Evolutionary conservation across 2,329 filamentous ascomycete genomes (phyloP).

Genomic region (Aspergillus latus): DNA sequence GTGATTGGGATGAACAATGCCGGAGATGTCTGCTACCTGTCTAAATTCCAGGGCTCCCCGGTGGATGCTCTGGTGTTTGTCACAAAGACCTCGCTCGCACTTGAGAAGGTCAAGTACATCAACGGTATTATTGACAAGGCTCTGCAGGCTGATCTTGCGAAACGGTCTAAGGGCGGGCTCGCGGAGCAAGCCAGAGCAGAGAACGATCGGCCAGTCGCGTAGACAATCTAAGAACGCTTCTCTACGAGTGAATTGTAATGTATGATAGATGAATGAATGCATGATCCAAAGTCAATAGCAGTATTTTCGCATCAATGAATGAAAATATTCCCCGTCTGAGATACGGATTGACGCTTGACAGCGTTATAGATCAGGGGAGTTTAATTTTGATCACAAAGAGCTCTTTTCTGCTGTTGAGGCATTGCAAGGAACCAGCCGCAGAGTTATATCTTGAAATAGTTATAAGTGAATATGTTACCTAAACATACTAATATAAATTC

Average conservation of each 20-base stretch:
- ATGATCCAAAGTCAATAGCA: not conserved
- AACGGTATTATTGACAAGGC: slow-evolving; percentile 70
- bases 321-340: slow-evolving; percentile 8
- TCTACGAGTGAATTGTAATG: not conserved
- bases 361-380: not conserved
- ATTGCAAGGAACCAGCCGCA: not conserved
- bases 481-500: not conserved
- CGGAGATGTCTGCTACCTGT: slow-evolving; percentile 86
- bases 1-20: slow-evolving; percentile 83
- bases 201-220: slow-evolving; percentile 67
- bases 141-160: slow-evolving; percentile 73
- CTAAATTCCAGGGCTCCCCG: slow-evolving; percentile 82
- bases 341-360: slow-evolving; percentile 6
- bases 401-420: not conserved
- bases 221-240: not conserved
- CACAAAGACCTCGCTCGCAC: slow-evolving; percentile 70
- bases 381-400: not conserved
- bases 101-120: slow-evolving; percentile 78
- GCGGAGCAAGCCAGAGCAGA: slow-evolving; percentile 81
- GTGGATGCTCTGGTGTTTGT: slow-evolving; percentile 78
- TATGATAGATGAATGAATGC: slow-evolving; percentile 10
- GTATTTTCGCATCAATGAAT: not conserved
- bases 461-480: not conserved
- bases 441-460: not conserved
- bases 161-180: slow-evolving; percentile 62